phyloP scores from a whole-genome alignment of 208 protist species.

The Trypanosomatidae sp. region DNA sequence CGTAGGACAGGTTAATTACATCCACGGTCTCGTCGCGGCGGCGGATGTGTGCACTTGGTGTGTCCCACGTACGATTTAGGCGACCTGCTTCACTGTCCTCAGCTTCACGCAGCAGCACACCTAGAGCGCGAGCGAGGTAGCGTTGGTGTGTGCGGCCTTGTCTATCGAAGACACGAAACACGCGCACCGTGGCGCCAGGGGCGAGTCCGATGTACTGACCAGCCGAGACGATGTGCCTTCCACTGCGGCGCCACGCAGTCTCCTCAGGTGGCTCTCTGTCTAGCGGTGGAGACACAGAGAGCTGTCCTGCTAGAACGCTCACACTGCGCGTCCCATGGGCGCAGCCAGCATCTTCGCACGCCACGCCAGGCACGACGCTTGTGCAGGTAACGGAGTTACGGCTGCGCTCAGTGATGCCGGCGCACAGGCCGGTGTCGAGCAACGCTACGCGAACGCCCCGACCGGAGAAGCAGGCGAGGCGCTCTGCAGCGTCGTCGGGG shows the following conservation, averaged over 20 bases:
- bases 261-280: neutral
- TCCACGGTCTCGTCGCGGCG: conserved; percentile 25
- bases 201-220: conserved; percentile 86
- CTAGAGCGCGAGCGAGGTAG: conserved; percentile 96
- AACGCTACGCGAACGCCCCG: conserved; percentile 58
- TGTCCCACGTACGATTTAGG: neutral
- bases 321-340: conserved; percentile 98
- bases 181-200: conserved; percentile 87
- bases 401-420: conserved; percentile 17
- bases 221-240: neutral
- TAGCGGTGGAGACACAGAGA: conserved; percentile 10
- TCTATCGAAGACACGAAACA: conserved; percentile 95
- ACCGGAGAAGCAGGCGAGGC: conserved; percentile 31
- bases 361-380: conserved; percentile 59
- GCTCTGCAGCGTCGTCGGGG: neutral
- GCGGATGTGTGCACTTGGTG: neutral
- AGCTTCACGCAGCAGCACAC: conserved; percentile 15
- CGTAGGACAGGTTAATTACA: conserved; percentile 97
- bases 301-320: conserved; percentile 84
- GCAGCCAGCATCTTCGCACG: conserved; percentile 69
- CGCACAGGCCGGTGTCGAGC: conserved; percentile 59
- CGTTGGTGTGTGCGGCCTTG: conserved; percentile 80
- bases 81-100: conserved; percentile 1
- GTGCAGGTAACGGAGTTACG: conserved; percentile 37
- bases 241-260: neutral